These are phyloP conservation scores for Candida berthetii DNA, from an alignment of 805 yeast species.

Conservation along the genomic window DNA sequence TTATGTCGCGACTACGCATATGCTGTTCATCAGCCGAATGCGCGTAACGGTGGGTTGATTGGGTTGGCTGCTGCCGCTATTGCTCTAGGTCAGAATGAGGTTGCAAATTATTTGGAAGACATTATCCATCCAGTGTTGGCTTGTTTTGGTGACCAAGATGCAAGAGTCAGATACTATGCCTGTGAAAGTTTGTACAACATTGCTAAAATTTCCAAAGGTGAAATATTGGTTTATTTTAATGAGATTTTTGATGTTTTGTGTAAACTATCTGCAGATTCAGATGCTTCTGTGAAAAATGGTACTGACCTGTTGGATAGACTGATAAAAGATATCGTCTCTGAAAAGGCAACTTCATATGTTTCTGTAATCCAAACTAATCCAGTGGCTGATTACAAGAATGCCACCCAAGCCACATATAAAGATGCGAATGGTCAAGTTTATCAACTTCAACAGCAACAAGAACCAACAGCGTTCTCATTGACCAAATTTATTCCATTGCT, in stretches of 20 bases:
- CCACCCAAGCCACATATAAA: constrained; percentile 36
- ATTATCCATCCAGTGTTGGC: constrained; percentile 92
- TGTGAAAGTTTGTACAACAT: constrained; percentile 94
- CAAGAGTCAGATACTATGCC: constrained; percentile 94
- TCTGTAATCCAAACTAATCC: constrained; percentile 56
- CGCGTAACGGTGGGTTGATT: constrained; percentile 92
- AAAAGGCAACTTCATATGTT: constrained; percentile 84
- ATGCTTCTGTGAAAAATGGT: constrained; percentile 87
- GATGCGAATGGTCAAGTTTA: constrained; percentile 53
- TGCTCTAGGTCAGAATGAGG: constrained; percentile 80
- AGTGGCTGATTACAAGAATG: constrained; percentile 28
- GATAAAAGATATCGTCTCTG: constrained; percentile 91
- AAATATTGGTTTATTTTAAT: constrained; percentile 83
- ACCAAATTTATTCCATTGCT: constrained; percentile 88
- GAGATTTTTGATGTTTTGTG: constrained; percentile 93
- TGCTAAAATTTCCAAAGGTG: constrained; percentile 95
- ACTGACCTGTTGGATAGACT: constrained; percentile 89
- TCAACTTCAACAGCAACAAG: constrained; percentile 55
- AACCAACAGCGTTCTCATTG: constrained; percentile 70
- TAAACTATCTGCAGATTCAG: constrained; percentile 84
- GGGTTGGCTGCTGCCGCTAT: constrained; percentile 95
- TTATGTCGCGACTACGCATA: constrained; percentile 73
- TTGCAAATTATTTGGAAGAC: constrained; percentile 75
- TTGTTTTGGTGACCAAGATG: constrained; percentile 94
- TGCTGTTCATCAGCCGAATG: constrained; percentile 78